Evolutionary conservation across 2,329 filamentous ascomycete genomes (phyloP).

Genomic region (Beauveria pseudobassiana): DNA sequence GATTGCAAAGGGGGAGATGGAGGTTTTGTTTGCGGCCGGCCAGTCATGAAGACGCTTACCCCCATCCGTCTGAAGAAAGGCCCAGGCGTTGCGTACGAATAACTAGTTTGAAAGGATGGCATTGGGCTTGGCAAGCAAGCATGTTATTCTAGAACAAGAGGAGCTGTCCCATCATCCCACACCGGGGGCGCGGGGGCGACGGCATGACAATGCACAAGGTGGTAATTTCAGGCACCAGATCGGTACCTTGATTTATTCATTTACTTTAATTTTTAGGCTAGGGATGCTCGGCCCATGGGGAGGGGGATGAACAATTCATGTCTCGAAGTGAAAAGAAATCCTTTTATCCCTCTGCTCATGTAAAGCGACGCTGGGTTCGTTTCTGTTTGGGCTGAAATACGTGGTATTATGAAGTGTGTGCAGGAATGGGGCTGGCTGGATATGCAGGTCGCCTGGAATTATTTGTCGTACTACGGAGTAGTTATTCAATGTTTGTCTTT

Average conservation of each 20-base stretch:
- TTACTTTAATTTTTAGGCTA: neutral
- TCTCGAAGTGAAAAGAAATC: neutral
- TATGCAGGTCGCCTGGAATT: neutral
- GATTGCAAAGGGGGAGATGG: too few species aligned
- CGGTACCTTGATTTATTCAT: neutral
- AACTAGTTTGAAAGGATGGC: too few species aligned
- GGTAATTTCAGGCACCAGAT: constrained; percentile 5
- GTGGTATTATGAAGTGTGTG: neutral
- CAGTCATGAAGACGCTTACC: neutral
- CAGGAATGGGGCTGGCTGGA: neutral
- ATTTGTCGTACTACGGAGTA: too few species aligned
- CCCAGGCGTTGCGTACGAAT: too few species aligned
- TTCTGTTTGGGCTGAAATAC: neutral
- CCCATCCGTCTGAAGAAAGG: neutral
- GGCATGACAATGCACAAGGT: neutral
- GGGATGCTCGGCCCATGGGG: neutral
- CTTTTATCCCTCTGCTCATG: neutral
- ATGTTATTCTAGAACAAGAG: neutral
- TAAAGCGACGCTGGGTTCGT: too few species aligned
- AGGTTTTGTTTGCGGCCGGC: neutral
- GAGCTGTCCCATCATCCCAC: neutral
- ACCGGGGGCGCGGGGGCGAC: neutral
- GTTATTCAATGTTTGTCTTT: neutral
- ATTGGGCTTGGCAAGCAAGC: too few species aligned
- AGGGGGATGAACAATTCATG: neutral